Conservation (phyloP, 441 rosid genomes). For the Breynia disticha region DNA sequence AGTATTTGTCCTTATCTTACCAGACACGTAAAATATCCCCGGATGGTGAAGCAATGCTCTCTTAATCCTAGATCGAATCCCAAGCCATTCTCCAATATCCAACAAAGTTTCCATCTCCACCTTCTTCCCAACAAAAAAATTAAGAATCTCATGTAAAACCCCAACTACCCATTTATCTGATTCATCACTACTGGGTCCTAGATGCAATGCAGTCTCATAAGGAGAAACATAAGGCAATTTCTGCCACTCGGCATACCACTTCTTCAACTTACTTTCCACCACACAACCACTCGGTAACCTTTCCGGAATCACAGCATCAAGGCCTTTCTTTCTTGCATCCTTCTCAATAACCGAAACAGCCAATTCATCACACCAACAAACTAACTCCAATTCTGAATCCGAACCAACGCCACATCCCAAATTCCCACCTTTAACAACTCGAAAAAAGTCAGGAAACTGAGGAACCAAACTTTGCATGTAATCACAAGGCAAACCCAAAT, state of each 20-base stretch:
- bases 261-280: conserved; percentile 67
- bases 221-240: conserved; percentile 78
- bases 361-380: conserved; percentile 65
- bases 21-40: conserved; percentile 62
- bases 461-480: conserved; percentile 40
- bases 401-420: conserved; percentile 10
- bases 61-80: conserved; percentile 77
- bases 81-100: conserved; percentile 58
- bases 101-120: conserved; percentile 51
- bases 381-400: conserved; percentile 50
- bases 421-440: conserved; percentile 25
- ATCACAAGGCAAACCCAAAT: conserved; percentile 62
- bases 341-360: conserved; percentile 54
- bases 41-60: conserved; percentile 69
- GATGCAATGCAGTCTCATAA: conserved; percentile 50
- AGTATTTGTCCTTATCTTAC: conserved; percentile 54
- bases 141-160: conserved; percentile 63
- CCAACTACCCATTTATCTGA: conserved; percentile 74
- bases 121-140: conserved; percentile 64
- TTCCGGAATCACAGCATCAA: conserved; percentile 45
- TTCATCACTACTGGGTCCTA: conserved; percentile 54
- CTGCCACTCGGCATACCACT: conserved; percentile 72
- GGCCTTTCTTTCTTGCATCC: conserved; percentile 39
- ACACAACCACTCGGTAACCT: conserved; percentile 51
- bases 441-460: conserved; percentile 71